These are phyloP conservation scores for Warburgia ugandensis DNA, from an alignment of 164 flowering plant genomes.

Conservation along the genomic window DNA sequence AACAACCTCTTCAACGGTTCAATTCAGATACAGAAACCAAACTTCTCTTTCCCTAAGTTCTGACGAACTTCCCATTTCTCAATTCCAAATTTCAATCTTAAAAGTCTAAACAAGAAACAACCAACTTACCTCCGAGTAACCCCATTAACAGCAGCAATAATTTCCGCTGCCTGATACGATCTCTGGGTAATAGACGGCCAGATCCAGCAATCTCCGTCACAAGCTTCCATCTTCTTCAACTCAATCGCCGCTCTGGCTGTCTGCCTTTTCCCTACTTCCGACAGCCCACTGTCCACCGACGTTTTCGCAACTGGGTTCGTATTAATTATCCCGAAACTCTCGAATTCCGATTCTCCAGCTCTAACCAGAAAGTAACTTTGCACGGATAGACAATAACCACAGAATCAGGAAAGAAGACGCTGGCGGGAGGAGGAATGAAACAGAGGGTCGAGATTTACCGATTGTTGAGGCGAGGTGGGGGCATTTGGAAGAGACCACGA, in stretches of 20 bases:
- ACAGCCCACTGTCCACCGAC: constrained; percentile 76
- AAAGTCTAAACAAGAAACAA: neutral
- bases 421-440: neutral
- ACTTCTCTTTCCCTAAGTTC: too few relatives aligned
- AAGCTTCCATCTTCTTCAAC: constrained; percentile 70
- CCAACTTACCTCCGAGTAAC: constrained; percentile 49
- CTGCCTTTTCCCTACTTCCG: constrained; percentile 75
- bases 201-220: constrained; percentile 79
- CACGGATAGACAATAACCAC: neutral
- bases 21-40: too few relatives aligned
- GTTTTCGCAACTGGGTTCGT: constrained; percentile 94
- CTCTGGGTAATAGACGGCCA: constrained; percentile 98
- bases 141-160: constrained; percentile 68
- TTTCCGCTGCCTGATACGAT: constrained; percentile 93
- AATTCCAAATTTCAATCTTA: too few relatives aligned
- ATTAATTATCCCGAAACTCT: constrained; percentile 70
- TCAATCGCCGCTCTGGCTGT: constrained; percentile 55
- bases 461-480: constrained; percentile 71
- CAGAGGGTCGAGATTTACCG: constrained; percentile 32
- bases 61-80: too few relatives aligned
- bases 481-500: constrained; percentile 92
- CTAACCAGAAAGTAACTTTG: constrained; percentile 79
- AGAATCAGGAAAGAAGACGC: neutral
- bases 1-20: too few relatives aligned
- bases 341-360: constrained; percentile 88